phyloP scores from a whole-genome alignment of 441 rosid species.

The Populus hybrid region DNA sequence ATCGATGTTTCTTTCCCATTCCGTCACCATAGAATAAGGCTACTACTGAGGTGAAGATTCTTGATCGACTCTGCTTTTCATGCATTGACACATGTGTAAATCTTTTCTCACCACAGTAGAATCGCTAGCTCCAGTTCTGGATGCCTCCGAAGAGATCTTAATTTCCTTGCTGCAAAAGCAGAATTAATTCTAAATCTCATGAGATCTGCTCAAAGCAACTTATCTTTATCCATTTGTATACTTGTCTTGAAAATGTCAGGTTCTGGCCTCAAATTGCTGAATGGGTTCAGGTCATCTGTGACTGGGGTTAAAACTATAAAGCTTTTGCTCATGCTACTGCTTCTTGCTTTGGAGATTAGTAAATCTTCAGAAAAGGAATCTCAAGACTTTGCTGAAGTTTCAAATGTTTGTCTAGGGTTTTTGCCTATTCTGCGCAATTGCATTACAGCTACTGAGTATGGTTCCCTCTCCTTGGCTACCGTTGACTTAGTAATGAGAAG shows the following conservation, averaged over 20 bases:
- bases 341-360: conserved; percentile 46
- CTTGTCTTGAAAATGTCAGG: conserved; percentile 56
- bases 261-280: conserved; percentile 59
- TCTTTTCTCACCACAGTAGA: conserved; percentile 37
- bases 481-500: conserved; percentile 56
- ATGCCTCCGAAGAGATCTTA: conserved; percentile 35
- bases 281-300: conserved; percentile 44
- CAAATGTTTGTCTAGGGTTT: conserved; percentile 59
- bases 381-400: conserved; percentile 56
- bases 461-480: conserved; percentile 59
- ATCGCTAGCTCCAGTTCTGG: conserved; percentile 43
- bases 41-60: conserved; percentile 33
- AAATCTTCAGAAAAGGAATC: conserved; percentile 33
- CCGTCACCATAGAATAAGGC: conserved; percentile 47
- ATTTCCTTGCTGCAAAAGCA: conserved; percentile 60
- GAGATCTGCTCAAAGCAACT: conserved; percentile 42
- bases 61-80: conserved; percentile 47
- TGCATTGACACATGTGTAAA: conserved; percentile 50
- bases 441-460: conserved; percentile 46
- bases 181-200: conserved; percentile 65
- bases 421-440: conserved; percentile 76
- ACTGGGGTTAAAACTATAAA: conserved; percentile 43
- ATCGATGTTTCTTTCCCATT: conserved; percentile 21
- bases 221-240: conserved; percentile 43
- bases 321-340: conserved; percentile 61